Base-by-base conservation (phyloP, 2,329 filamentous ascomycete species). In the Botryotinia calthae region DNA sequence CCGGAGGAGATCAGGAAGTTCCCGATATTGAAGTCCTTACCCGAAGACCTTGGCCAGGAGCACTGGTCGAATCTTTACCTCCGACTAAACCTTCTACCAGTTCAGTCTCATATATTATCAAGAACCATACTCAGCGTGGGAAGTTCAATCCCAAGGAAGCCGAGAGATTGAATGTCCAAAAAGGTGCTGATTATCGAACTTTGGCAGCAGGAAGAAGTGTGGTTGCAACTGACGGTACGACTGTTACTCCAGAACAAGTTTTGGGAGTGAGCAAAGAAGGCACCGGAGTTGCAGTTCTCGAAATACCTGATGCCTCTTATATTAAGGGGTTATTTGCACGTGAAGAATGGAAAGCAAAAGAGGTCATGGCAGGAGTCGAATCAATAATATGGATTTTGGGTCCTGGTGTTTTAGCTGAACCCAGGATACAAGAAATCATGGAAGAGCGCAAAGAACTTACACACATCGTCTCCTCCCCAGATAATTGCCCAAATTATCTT, bases 221-320 rank as follows among this genome's bases (percentile, higher is more conserved):
- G 1, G 82, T 84, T 70, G 89, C 88, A 37, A 83, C 85, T 22
- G 87, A 91, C 77, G 94, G 93, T 7, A 85, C 84, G 10, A 87
- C 86, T 0, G 88, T 99, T 44, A 96, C 91, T 0, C 91, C 95
- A 1, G 92, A 96, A 0, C 96, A 97, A 91, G 94, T 98, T 1
- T 80, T 99, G 69, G 93, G 87, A 1, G 84, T 90, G 18, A 82
- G 86, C 4, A 86, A 89, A 72, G 85, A 87, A 9, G 94, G 94
- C 18, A 88, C 86, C 72, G 95, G 93, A 3, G 86, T 97, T 75
- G 91, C 93, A 14, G 85, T 99, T 12, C 84, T 97, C 58, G 95
- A 98, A 77, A 81, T 99, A 12, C 93, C 94, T 1, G 87, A 90
- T 22, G 75, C 81, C 1, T 88, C 89, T 12, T 95, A 96, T 78